These are phyloP conservation scores for Calonectria pteridis DNA, from an alignment of 2,329 filamentous ascomycete genomes.

Conservation along the genomic window DNA sequence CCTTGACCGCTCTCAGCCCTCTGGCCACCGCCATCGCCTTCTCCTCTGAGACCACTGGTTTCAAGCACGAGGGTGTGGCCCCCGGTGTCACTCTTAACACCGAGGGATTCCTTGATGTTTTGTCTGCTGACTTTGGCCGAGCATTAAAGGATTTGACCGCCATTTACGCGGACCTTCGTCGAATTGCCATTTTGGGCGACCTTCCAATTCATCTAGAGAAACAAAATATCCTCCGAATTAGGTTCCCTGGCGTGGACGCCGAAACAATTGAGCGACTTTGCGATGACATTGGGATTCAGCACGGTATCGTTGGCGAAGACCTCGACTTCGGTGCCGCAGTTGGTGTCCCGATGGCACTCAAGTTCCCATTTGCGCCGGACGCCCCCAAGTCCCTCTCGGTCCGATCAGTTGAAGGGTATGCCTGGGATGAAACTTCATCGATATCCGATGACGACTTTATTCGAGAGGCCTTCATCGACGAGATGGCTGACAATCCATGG, in stretches of 20 bases:
- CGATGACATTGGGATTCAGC: constrained; percentile 85
- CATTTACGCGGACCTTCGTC: constrained; percentile 84
- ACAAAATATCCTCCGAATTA: constrained; percentile 77
- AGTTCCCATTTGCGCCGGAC: constrained; percentile 86
- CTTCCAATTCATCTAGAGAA: constrained; percentile 82
- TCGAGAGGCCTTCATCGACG: constrained; percentile 56
- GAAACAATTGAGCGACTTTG: constrained; percentile 86
- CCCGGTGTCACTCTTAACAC: constrained; percentile 77
- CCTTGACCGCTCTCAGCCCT: constrained; percentile 87
- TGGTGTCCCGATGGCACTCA: constrained; percentile 80
- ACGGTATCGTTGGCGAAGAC: constrained; percentile 85
- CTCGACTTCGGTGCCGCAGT: constrained; percentile 74
- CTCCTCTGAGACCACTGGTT: constrained; percentile 57
- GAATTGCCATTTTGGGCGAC: constrained; percentile 82
- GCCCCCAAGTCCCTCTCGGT: constrained; percentile 55
- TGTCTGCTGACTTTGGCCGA: constrained; percentile 89
- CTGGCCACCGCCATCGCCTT: constrained; percentile 69
- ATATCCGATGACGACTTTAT: constrained; percentile 52
- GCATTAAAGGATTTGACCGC: constrained; percentile 86
- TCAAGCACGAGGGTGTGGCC: constrained; percentile 54
- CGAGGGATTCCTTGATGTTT: constrained; percentile 84
- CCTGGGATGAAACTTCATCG: constrained; percentile 53
- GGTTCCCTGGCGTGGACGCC: constrained; percentile 91
- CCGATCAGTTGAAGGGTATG: constrained; percentile 58
- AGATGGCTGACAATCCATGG: constrained; percentile 63